Base-by-base conservation (phyloP, 352 stramenopile genomes). In the Phytophthora pistaciae region DNA sequence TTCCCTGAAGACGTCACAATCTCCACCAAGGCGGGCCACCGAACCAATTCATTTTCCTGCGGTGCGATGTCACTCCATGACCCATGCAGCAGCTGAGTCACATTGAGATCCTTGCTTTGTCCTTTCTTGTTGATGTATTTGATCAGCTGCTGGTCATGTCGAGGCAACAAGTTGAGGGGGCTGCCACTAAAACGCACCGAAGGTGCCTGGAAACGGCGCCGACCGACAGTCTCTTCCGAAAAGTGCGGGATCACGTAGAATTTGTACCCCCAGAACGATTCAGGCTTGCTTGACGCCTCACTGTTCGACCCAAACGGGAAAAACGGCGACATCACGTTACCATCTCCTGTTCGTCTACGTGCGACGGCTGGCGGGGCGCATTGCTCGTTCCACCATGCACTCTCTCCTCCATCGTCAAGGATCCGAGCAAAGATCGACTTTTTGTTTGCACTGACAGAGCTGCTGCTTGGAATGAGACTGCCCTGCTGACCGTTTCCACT, bases 241-340 rank as follows among this genome's bases (percentile, higher is more conserved):
- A 87, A 95, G 64, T 95, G 88, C 1, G 84, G 86, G 27, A 93
- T 90, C 1, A 94, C 79, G 40, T 84, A 90, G 46, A 94, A 93
- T 10, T 79, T 79, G 57, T 92, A 95, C 3, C 88, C 88, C 88
- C 88, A 95, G 23, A 67, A 65, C 1, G 56, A 31, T 38, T 72
- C 66, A 8, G 56, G 14, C 14, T 68, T 60, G 3, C 44, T 60
- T 21, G 27, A 29, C 33, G 40, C 10, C 13, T 60, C 54, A 50
- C 2, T 53, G 31, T n/a, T 40, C 11, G 56, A 53, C 25, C 49
- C 58, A 64, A 86, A 83, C 14, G 79, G 60, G 16, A 72, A 80
- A 46, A 66, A 60, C 11, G 68, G 50, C 18, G 59, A 76, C 20
- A 25, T 56, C 44, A 18, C 44, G n/a, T 29, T 68, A 3, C 48